Conservation (phyloP, 1,284 basidiomycete genomes). For the Caloboletus inedulis region DNA sequence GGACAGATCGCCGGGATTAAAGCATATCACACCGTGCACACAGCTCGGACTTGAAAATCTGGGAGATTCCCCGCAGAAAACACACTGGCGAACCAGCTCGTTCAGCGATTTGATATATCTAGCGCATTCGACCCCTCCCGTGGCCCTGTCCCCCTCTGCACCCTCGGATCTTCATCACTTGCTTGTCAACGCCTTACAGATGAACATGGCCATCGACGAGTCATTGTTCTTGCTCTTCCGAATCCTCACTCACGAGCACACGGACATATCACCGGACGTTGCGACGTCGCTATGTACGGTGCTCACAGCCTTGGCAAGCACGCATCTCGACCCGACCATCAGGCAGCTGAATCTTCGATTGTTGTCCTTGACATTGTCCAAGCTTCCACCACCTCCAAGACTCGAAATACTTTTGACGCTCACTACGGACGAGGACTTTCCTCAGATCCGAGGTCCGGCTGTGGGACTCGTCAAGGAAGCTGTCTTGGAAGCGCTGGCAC, state of each 20-base stretch:
- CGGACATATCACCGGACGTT: conserved; percentile 40
- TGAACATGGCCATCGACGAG: conserved; percentile 53
- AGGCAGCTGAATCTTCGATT: conserved; percentile 60
- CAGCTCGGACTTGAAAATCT: conserved; percentile 23
- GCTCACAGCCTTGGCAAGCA: conserved; percentile 54
- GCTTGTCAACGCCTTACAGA: conserved; percentile 49
- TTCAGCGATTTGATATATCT: conserved; percentile 46
- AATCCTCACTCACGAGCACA: conserved; percentile 35
- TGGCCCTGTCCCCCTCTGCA: conserved; percentile 22
- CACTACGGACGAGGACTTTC: conserved; percentile 44
- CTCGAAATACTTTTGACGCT: conserved; percentile 55
- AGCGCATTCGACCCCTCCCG: conserved; percentile 39
- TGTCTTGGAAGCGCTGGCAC: conserved; percentile 48
- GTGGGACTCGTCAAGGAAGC: conserved; percentile 67
- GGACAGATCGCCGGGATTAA: background rate
- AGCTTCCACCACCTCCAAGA: conserved; percentile 45
- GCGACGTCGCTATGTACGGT: conserved; percentile 46
- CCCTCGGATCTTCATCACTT: conserved; percentile 42
- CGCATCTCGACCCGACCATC: conserved; percentile 53
- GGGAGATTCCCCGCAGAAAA: background rate
- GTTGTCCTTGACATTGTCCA: conserved; percentile 49
- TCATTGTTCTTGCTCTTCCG: conserved; percentile 52
- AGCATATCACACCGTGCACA: conserved; percentile 19
- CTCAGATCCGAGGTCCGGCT: conserved; percentile 64
- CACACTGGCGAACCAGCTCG: conserved; percentile 18